phyloP scores from a whole-genome alignment of 1,139 yeast genomes.

The Debaryomyces udenii region DNA sequence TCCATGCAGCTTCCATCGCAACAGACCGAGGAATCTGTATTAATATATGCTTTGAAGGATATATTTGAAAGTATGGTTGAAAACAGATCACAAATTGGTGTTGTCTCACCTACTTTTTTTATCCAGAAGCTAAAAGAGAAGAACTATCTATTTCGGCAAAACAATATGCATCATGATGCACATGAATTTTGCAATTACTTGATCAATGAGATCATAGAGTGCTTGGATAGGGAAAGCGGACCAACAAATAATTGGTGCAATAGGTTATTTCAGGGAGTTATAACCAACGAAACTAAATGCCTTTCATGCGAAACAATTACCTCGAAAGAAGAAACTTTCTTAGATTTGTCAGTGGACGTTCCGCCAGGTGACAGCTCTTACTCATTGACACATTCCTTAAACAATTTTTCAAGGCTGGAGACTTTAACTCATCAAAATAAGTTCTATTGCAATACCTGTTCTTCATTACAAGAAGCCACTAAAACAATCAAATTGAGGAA shows the following conservation, averaged over 20 bases:
- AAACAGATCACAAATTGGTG: constrained; percentile 69
- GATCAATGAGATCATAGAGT: constrained; percentile 80
- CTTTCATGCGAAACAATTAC: constrained; percentile 88
- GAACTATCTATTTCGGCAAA: constrained; percentile 81
- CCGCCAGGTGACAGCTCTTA: constrained; percentile 68
- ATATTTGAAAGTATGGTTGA: constrained; percentile 83
- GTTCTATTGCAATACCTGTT: constrained; percentile 89
- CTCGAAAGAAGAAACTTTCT: constrained; percentile 79
- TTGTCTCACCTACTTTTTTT: constrained; percentile 78
- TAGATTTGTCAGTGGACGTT: constrained; percentile 85
- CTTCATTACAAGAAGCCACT: constrained; percentile 92
- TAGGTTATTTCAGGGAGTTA: constrained; percentile 77
- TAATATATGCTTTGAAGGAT: constrained; percentile 80
- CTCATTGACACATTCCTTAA: constrained; percentile 70
- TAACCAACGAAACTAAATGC: constrained; percentile 89
- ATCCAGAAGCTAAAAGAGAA: constrained; percentile 77
- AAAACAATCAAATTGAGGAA: constrained; percentile 82
- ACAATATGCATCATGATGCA: constrained; percentile 95
- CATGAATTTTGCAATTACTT: constrained; percentile 92
- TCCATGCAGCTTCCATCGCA: constrained; percentile 47
- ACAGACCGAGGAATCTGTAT: constrained; percentile 53
- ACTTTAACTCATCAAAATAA: constrained; percentile 85
- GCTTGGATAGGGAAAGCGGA: constrained; percentile 47
- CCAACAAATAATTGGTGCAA: constrained; percentile 57
- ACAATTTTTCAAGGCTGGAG: constrained; percentile 83